A percentile compares a stretch with the other conserved stretches of the same genome.
phyloP scores from a whole-genome alignment of 805 yeast genomes.

The Ogataea paraovalis region DNA sequence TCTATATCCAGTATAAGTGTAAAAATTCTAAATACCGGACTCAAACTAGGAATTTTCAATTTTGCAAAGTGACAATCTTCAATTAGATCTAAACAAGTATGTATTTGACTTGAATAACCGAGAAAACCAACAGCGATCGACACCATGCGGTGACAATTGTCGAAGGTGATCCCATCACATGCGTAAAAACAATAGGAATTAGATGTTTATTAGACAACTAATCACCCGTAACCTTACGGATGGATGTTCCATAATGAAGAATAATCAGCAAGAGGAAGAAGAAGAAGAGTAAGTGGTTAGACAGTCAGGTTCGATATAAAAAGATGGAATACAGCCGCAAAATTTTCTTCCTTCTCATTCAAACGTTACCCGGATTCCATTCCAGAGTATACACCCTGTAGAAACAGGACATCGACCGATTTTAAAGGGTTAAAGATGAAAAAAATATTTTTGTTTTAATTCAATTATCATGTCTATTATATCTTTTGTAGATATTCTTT shows the following conservation, averaged over 20 bases:
- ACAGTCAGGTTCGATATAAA: too few relatives aligned
- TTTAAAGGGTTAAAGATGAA: not conserved
- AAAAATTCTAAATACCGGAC: conserved; percentile 17
- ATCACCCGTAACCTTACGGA: not conserved
- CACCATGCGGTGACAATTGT: too few relatives aligned
- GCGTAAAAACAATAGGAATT: not conserved
- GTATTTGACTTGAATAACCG: not conserved
- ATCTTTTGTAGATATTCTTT: not conserved
- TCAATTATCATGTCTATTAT: too few relatives aligned
- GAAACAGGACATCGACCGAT: not conserved
- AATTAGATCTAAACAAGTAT: not conserved
- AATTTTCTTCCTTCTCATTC: not conserved
- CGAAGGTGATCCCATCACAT: conserved; percentile 4
- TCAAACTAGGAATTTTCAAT: conserved; percentile 27
- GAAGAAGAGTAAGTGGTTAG: not conserved
- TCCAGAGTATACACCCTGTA: too few relatives aligned
- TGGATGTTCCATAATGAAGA: not conserved
- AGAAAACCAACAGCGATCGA: not conserved
- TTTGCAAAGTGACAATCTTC: conserved; percentile 17
- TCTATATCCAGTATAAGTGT: conserved; percentile 30
- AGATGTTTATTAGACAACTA: not conserved
- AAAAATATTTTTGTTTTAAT: not conserved
- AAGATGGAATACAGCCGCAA: too few relatives aligned
- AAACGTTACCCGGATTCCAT: not conserved
- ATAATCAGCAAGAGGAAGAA: not conserved